Percentiles rank a stretch among this genome's conserved stretches.
Evolutionary conservation across 345 rosid species (phyloP).

Genomic region (Eucalyptus guilfoylei): DNA sequence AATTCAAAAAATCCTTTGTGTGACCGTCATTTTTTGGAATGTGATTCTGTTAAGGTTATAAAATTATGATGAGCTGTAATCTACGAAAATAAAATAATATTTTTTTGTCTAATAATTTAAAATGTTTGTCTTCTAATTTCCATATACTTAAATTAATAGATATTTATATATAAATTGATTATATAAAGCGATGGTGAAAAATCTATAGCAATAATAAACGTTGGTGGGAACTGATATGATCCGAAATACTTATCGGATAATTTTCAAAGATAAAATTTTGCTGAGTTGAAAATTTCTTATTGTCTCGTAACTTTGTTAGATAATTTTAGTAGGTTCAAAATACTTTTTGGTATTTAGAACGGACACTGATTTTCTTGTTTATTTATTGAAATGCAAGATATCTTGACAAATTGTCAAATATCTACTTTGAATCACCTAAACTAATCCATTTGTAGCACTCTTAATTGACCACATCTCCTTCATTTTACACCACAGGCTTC

Average conservation of each 20-base stretch:
- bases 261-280: neutral
- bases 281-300: neutral
- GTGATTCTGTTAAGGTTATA: neutral
- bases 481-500: neutral
- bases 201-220: neutral
- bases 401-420: neutral
- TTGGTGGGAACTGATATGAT: neutral
- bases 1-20: neutral
- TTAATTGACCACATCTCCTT: neutral
- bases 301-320: neutral
- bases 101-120: neutral
- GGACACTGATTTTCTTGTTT: neutral
- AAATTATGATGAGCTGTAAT: neutral
- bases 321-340: neutral
- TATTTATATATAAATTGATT: neutral
- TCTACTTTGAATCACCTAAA: neutral
- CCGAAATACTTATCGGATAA: neutral
- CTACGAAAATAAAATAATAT: neutral
- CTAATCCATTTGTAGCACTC: neutral
- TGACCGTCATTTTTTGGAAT: neutral
- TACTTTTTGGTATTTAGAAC: neutral
- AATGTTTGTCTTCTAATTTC: neutral
- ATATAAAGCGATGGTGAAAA: neutral
- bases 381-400: neutral
- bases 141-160: neutral